phyloP scores from a whole-genome alignment of 1,139 yeast species.

The Magnusiomyces tetraspermus region DNA sequence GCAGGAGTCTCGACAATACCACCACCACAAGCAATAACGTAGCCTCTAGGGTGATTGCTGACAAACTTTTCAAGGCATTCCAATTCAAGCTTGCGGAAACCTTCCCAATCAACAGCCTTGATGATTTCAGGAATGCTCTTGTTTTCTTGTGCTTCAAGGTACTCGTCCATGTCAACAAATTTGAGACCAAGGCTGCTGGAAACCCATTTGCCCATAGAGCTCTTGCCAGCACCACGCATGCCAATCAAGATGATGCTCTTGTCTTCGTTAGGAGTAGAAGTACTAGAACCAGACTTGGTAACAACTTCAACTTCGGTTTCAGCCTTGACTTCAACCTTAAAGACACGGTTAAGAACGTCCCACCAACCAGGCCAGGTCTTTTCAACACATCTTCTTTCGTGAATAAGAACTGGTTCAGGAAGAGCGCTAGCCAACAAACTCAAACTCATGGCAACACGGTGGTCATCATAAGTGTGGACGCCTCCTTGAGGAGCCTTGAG shows the following conservation, averaged over 20 bases:
- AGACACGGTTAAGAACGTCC: conserved; percentile 72
- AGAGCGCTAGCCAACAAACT: conserved; percentile 59
- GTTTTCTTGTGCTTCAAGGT: conserved; percentile 49
- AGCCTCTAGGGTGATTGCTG: conserved; percentile 41
- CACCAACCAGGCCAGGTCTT: conserved; percentile 99
- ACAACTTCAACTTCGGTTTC: conserved; percentile 16
- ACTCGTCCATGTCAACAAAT: conserved; percentile 67
- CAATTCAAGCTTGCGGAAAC: conserved; percentile 65
- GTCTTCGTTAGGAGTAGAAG: conserved; percentile 32
- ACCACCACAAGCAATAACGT: conserved; percentile 90
- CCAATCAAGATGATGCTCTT: conserved; percentile 78
- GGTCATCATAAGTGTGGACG: conserved; percentile 81
- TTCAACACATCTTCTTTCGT: conserved; percentile 86
- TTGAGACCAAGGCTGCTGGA: conserved; percentile 63
- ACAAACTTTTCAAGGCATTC: conserved; percentile 47
- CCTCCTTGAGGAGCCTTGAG: conserved; percentile 42
- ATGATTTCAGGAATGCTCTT: conserved; percentile 59
- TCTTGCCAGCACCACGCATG: conserved; percentile 97
- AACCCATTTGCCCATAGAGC: conserved; percentile 76
- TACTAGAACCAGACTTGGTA: background rate
- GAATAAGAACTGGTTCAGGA: conserved; percentile 51
- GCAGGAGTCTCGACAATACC: conserved; percentile 76
- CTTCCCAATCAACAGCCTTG: conserved; percentile 72
- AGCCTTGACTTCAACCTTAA: conserved; percentile 63
- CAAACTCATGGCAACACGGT: conserved; percentile 97